Evolutionary conservation across 176 grass and related monocot genomes (phyloP).

Genomic region (Aegilops umbellulata): DNA sequence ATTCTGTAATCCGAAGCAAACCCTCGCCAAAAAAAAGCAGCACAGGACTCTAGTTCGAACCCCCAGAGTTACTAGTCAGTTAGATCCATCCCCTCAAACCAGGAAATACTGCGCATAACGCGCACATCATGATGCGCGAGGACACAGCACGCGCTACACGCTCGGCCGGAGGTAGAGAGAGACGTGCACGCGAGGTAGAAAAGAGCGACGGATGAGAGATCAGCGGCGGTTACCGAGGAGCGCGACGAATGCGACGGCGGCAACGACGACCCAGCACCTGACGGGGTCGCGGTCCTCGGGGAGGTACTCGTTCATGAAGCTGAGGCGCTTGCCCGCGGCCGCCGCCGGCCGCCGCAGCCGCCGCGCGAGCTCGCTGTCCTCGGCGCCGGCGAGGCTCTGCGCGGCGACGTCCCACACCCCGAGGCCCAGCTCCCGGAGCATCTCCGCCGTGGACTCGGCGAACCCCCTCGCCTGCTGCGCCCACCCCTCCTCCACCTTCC

Average conservation of each 20-base stretch:
- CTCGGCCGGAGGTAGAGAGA: not conserved
- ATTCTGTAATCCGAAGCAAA: conserved; percentile 14
- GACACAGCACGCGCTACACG: not conserved
- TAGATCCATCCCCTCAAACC: conserved; percentile 41
- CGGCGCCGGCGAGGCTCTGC: conserved; percentile 67
- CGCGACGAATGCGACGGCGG: conserved; percentile 71
- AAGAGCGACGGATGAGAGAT: not conserved
- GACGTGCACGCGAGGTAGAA: not conserved
- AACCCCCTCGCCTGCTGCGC: conserved; percentile 83
- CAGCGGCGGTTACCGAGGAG: conserved; percentile 55
- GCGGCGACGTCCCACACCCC: conserved; percentile 79
- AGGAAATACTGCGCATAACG: not conserved
- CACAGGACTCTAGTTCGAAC: not conserved
- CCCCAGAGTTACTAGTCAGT: not conserved
- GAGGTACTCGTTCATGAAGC: conserved; percentile 97
- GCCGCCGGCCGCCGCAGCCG: conserved; percentile 45
- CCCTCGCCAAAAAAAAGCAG: not conserved
- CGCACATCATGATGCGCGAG: conserved; percentile 3
- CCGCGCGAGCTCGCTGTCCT: conserved; percentile 77
- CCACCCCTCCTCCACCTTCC: conserved; percentile 59
- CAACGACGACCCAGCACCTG: conserved; percentile 74
- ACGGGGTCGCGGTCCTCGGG: conserved; percentile 92
- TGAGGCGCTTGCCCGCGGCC: conserved; percentile 50
- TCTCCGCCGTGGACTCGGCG: conserved; percentile 75
- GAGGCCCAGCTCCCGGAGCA: conserved; percentile 72